Evolutionary conservation across 176 grass and related monocot genomes (phyloP).

Genomic region (Triticum dicoccoides): DNA sequence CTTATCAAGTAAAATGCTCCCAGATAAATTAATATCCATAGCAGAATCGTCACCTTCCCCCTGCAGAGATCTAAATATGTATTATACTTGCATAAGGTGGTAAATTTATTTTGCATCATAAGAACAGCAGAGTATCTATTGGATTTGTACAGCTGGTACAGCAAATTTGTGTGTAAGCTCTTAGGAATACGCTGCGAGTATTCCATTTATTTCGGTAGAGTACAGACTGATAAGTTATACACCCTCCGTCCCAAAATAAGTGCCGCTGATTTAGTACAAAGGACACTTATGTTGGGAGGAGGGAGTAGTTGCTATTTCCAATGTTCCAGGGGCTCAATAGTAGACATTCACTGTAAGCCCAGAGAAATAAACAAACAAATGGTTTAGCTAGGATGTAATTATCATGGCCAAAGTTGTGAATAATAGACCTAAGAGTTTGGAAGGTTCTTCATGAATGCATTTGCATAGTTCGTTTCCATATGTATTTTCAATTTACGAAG

Average conservation of each 20-base stretch:
- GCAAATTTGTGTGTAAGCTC: conserved; percentile 9
- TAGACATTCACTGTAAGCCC: background rate
- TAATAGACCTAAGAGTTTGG: conserved; percentile 1
- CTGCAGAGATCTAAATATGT: conserved; percentile 48
- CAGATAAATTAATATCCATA: conserved; percentile 97
- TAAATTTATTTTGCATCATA: conserved; percentile 25
- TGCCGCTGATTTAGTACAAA: too few species aligned
- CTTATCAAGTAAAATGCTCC: conserved; percentile 92
- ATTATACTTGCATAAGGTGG: conserved; percentile 28
- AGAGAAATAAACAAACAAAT: conserved; percentile 12
- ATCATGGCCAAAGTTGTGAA: conserved; percentile 9
- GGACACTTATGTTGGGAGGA: too few species aligned
- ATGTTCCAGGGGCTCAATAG: background rate
- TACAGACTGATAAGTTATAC: background rate
- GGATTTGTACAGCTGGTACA: background rate
- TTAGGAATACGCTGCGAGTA: background rate
- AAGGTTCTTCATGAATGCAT: conserved; percentile 10
- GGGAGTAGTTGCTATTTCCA: background rate
- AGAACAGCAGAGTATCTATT: conserved; percentile 14
- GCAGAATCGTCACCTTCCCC: conserved; percentile 88
- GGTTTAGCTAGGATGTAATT: background rate
- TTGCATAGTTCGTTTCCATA: background rate
- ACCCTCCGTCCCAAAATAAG: too few species aligned
- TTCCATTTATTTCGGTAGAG: background rate
- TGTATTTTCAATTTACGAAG: conserved; percentile 3